A percentile compares a stretch with the other conserved stretches of the same genome.
phyloP scores from a whole-genome alignment of 257 asterid genomes.

The Catharanthus roseus region DNA sequence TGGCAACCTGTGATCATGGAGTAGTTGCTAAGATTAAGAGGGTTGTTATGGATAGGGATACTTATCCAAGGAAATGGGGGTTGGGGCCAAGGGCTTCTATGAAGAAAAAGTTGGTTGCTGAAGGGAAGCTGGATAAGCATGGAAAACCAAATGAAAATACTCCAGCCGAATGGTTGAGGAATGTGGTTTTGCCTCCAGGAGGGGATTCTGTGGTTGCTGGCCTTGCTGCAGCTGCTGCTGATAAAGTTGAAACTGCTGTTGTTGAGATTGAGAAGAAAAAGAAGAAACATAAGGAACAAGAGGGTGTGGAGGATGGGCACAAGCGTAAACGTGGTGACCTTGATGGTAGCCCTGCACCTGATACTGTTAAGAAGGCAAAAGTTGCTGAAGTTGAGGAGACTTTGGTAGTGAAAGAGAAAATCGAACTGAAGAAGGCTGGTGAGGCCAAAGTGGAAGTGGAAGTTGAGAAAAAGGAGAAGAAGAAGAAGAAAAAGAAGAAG shows the following conservation, averaged over 20 bases:
- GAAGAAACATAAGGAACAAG: constrained; percentile 45
- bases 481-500: constrained; percentile 33
- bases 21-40: constrained; percentile 93
- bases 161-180: constrained; percentile 80
- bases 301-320: constrained; percentile 37
- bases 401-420: constrained; percentile 11
- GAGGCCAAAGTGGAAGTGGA: constrained; percentile 31
- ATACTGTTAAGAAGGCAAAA: constrained; percentile 53
- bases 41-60: constrained; percentile 97
- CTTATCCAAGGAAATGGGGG: constrained; percentile 97
- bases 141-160: constrained; percentile 70
- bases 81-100: constrained; percentile 89
- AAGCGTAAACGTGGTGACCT: constrained; percentile 57
- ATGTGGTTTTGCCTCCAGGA: constrained; percentile 72
- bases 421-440: constrained; percentile 23
- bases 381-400: constrained; percentile 32
- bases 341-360: constrained; percentile 44
- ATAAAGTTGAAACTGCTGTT: constrained; percentile 30
- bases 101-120: constrained; percentile 85
- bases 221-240: constrained; percentile 44
- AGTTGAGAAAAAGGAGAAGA: constrained; percentile 44
- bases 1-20: constrained; percentile 96
- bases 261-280: constrained; percentile 46
- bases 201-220: constrained; percentile 67
- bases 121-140: constrained; percentile 85